Percentiles rank a stretch among this genome's conserved stretches.
Evolutionary conservation across 371 early-diverging fungal genomes (phyloP).

Genomic region (Vavraia culicis): DNA sequence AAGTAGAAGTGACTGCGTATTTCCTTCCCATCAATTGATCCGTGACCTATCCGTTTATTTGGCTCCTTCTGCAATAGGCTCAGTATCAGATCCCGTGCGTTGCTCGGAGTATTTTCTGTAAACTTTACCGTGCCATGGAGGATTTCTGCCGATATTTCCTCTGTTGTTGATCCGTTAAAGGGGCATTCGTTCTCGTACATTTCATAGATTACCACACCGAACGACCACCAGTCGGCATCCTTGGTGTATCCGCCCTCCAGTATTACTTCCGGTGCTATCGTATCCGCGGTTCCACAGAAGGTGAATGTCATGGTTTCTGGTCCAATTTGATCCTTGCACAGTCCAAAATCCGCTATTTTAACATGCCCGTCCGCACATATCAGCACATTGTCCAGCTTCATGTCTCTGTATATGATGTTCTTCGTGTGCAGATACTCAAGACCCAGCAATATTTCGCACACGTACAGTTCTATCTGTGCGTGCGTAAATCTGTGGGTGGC

Average conservation of each 20-base stretch:
- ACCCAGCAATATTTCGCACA: constrained; percentile 78
- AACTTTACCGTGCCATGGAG: constrained; percentile 9
- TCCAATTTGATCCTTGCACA: constrained; percentile 67
- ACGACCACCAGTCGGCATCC: constrained; percentile 87
- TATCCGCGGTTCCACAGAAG: constrained; percentile 83
- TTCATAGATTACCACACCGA: constrained; percentile 83
- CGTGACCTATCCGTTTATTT: constrained; percentile 61
- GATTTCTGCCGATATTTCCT: constrained; percentile 14
- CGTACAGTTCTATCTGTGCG: constrained; percentile 81
- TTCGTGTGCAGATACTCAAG: constrained; percentile 74
- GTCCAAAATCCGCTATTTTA: constrained; percentile 81
- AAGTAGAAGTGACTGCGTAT: constrained; percentile 82
- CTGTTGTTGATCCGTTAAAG: constrained; percentile 41
- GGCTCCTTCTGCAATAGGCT: constrained; percentile 46
- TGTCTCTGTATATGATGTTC: constrained; percentile 87
- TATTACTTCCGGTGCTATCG: constrained; percentile 78
- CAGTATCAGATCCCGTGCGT: constrained; percentile 10
- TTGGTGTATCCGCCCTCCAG: constrained; percentile 73
- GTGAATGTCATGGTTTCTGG: constrained; percentile 65
- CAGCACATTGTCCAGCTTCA: constrained; percentile 77
- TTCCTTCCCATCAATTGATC: constrained; percentile 50
- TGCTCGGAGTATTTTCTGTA: neutral
- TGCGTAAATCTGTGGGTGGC: constrained; percentile 77
- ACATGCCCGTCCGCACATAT: constrained; percentile 61
- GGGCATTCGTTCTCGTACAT: constrained; percentile 69